These are phyloP conservation scores for Coemansia sp. DNA, from an alignment of 192 early-diverging fungal genomes.

Conservation along the genomic window DNA sequence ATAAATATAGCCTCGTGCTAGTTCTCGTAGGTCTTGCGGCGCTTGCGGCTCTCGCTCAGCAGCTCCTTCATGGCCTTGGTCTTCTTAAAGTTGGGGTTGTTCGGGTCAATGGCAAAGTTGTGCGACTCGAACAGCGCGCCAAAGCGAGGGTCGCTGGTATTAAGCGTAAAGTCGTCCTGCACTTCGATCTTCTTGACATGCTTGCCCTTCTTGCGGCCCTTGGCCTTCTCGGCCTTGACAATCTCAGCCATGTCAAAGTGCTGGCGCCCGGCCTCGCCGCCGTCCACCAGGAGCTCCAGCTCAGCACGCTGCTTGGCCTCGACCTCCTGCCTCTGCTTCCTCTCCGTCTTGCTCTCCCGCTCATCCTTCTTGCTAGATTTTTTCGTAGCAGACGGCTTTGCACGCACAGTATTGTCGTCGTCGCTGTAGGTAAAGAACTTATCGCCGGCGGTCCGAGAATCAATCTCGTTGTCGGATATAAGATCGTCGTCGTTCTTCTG, in stretches of 20 bases:
- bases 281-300: conserved; percentile 84
- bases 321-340: conserved; percentile 63
- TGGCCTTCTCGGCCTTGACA: conserved; percentile 81
- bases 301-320: conserved; percentile 68
- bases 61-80: conserved; percentile 55
- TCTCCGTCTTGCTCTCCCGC: conserved; percentile 51
- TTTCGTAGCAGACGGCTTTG: conserved; percentile 9
- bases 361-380: conserved; percentile 43
- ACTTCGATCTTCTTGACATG: conserved; percentile 59
- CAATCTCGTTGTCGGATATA: conserved; percentile 63
- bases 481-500: conserved; percentile 55
- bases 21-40: conserved; percentile 33
- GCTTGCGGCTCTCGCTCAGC: conserved; percentile 48
- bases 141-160: conserved; percentile 88
- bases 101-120: conserved; percentile 94
- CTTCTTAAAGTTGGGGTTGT: conserved; percentile 81
- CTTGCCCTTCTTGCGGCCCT: conserved; percentile 56
- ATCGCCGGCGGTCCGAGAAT: conserved; percentile 54
- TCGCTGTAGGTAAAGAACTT: conserved; percentile 60
- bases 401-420: conserved; percentile 14
- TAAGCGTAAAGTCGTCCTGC: conserved; percentile 83
- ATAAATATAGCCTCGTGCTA: too few species aligned
- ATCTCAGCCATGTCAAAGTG: conserved; percentile 92
- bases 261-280: conserved; percentile 60
- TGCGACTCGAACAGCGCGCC: conserved; percentile 75